Base-by-base conservation (phyloP, 495 filamentous ascomycete genomes). In the Entonaema liquescens region DNA sequence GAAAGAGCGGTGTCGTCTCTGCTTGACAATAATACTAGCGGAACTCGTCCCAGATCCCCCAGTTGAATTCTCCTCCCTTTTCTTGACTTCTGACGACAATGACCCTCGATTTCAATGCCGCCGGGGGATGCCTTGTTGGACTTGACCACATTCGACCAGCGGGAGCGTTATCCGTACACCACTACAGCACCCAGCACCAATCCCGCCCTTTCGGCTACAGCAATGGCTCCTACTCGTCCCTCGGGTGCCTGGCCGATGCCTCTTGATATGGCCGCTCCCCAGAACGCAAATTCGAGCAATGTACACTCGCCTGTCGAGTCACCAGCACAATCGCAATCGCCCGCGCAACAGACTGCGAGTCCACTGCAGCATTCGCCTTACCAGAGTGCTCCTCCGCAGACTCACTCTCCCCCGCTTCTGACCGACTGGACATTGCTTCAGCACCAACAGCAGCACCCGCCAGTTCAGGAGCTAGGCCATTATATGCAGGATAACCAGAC, bases 21-120 rank as follows among this genome's bases (percentile, higher is more conserved):
- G 65, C 69, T 68, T 61, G 67, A 68, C 72, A 72, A 79, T 78
- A 79, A 79, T 77, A 79, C 77, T 76, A 73, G 73, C 74, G 73
- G 74, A 72, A 72, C 50, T 78, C 77, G 75, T 77, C 73, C 65
- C 71, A 64, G 71, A 74, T 74, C 74, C 71, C 74, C 71, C 76
- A 71, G 71, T 71, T 73, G 68, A 71, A 52, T 73, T 68, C 68
- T 74, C 55, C 65, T 78, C 71, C 69, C 71, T 75, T 76, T 78
- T 75, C 66, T 64, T 73, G 72, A 69, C 60, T 76, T 76, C 73
- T 76, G 72, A 76, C 76, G 74, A 85, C 64, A 74, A 88, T 88
- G 86, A 83, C 82, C 79, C 84, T 82, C 80, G 83, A 87, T 76
- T 87, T 84, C 83, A 81, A 82, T 79, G 74, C 81, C 74, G 77